Evolutionary conservation across 163 green algal species (phyloP), one percentile per base, ranked within the genome.

Genomic region (Coccomyxa subellipsoidea): DNA sequence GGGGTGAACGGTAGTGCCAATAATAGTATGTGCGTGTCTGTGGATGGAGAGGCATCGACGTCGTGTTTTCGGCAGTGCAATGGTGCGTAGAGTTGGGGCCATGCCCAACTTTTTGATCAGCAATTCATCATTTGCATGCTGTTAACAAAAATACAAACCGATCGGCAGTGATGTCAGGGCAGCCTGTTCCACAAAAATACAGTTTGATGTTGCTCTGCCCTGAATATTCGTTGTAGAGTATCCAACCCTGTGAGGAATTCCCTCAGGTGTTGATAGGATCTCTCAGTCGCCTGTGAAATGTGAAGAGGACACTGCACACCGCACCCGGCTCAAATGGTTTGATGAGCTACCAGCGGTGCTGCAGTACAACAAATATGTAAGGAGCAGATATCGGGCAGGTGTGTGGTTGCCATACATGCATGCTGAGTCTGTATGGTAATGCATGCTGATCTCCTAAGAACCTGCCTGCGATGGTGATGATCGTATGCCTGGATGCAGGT

Each of bases 371-470:
- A 83, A 80, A 31, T 83, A 80, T 69, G 80, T 91, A 18, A 82
- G 83, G 54, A 86, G 66, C 38, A 85, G 85, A 7, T 91, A 91
- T 84, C 77, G 87, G 25, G 87, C 87, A 83, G 80, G 84, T 87
- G 35, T 35, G 79, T 9, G n/a, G 31, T 21, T 29, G 47, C 29
- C 7, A 54, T 78, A 8, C n/a, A 54, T 36, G 10, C 77, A 53
- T 75, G 77, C 77, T 73, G 29, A n/a, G n/a, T 76, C 47, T n/a
- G 69, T 8, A 75, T 72, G 47, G 10, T 9, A 80, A 37, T 32
- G 38, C 15, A 37, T 47, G 27, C 72, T 79, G 72, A 25, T 79
- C 29, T 23, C 12, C 8, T 31, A 47, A 69, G n/a, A 38, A 31
- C 10, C 12, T n/a, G n/a, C n/a, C n/a, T n/a, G n/a, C n/a, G n/a